phyloP scores from a whole-genome alignment of 2,329 filamentous ascomycete genomes.

The Xylaria sp. region DNA sequence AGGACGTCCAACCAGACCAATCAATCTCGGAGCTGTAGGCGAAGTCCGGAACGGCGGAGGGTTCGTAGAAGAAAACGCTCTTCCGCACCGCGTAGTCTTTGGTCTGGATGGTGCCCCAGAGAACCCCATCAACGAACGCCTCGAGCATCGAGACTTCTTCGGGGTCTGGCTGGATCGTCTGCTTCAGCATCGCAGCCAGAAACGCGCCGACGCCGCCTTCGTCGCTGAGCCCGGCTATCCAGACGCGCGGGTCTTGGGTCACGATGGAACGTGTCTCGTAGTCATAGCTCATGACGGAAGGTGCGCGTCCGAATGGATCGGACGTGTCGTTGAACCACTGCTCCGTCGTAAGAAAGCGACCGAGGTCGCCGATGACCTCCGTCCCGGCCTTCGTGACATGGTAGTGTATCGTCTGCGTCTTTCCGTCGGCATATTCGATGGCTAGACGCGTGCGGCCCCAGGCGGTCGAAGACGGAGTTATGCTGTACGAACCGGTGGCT shows the following conservation, averaged over 20 bases:
- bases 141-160: conserved; percentile 57
- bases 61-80: conserved; percentile 61
- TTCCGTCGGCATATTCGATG: conserved; percentile 51
- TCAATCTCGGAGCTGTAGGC: conserved; percentile 47
- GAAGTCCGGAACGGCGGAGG: conserved; percentile 45
- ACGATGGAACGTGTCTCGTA: conserved; percentile 48
- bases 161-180: conserved; percentile 51
- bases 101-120: conserved; percentile 53
- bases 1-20: conserved; percentile 56
- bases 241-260: conserved; percentile 52
- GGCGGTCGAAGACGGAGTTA: conserved; percentile 45
- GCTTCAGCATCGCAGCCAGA: conserved; percentile 58
- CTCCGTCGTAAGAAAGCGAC: conserved; percentile 55
- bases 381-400: conserved; percentile 53
- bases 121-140: conserved; percentile 53
- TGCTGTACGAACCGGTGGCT: conserved; percentile 40
- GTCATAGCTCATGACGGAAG: conserved; percentile 62
- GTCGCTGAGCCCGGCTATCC: conserved; percentile 63
- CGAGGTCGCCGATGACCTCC: conserved; percentile 49
- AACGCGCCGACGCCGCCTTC: conserved; percentile 61
- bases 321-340: conserved; percentile 54
- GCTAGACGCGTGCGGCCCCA: conserved; percentile 55
- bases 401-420: conserved; percentile 59
- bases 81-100: conserved; percentile 53
- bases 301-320: conserved; percentile 57